These are phyloP conservation scores for Coemansia javaensis DNA, from an alignment of 192 early-diverging fungal species.

Conservation along the genomic window DNA sequence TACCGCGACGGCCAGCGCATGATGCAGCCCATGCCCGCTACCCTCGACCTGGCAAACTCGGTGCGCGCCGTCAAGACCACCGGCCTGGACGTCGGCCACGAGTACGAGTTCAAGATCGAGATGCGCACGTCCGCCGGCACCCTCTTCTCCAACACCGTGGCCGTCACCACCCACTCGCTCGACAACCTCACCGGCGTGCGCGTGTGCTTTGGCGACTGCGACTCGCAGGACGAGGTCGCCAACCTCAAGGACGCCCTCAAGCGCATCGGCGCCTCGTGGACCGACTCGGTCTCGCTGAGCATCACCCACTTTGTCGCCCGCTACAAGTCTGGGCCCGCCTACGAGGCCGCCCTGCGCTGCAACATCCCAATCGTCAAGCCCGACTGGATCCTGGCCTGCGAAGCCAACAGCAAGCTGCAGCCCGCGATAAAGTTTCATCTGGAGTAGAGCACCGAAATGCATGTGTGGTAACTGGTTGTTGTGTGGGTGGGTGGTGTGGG, in stretches of 20 bases:
- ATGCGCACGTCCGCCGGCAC: slow-evolving; percentile 89
- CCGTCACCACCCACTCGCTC: slow-evolving; percentile 80
- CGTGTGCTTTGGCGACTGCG: slow-evolving; percentile 91
- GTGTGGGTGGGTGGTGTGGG: too few relatives aligned
- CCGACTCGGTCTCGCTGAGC: slow-evolving; percentile 75
- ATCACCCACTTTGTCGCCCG: slow-evolving; percentile 92
- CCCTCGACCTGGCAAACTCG: slow-evolving; percentile 26
- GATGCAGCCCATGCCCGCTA: slow-evolving; percentile 54
- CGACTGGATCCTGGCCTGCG: slow-evolving; percentile 92
- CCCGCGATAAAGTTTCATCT: slow-evolving; percentile 49
- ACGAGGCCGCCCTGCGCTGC: slow-evolving; percentile 78
- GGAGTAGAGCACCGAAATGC: too few relatives aligned
- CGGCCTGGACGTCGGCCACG: slow-evolving; percentile 85
- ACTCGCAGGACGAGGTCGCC: slow-evolving; percentile 66
- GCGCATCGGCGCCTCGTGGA: slow-evolving; percentile 84
- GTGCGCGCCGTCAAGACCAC: slow-evolving; percentile 64
- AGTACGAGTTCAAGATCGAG: slow-evolving; percentile 85
- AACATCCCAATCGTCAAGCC: slow-evolving; percentile 95
- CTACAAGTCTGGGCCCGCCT: slow-evolving; percentile 76
- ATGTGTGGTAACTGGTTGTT: too few relatives aligned
- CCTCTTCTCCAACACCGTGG: slow-evolving; percentile 71
- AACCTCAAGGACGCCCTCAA: slow-evolving; percentile 69
- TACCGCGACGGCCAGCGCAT: slow-evolving; percentile 84
- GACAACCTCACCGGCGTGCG: slow-evolving; percentile 97
- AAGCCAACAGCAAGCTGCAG: slow-evolving; percentile 85